These are phyloP conservation scores for Azolla pinnata DNA, from an alignment of 75 land plant genomes.

Conservation along the genomic window DNA sequence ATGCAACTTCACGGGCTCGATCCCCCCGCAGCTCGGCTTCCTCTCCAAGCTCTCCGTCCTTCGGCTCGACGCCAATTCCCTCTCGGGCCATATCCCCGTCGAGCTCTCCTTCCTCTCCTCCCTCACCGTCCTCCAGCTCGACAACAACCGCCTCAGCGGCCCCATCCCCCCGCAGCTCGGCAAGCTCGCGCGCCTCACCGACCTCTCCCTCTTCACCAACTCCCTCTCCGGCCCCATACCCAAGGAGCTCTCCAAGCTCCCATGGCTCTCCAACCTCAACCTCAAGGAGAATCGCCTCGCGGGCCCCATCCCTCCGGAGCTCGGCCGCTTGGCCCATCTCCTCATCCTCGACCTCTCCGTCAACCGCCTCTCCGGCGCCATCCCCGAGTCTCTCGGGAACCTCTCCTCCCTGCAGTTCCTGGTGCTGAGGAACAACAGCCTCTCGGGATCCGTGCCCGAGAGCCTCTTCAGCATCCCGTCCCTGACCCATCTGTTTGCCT, in stretches of 20 bases:
- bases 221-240: constrained; percentile 16
- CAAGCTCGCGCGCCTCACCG: background rate
- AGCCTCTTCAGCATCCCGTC: background rate
- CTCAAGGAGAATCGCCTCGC: constrained; percentile 40
- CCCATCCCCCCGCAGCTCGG: constrained; percentile 1
- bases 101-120: constrained; percentile 38
- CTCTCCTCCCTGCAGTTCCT: constrained; percentile 7
- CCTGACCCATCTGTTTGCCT: constrained; percentile 33
- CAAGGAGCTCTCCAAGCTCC: constrained; percentile 5
- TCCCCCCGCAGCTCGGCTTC: constrained; percentile 38
- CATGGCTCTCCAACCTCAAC: constrained; percentile 17
- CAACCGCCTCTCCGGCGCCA: constrained; percentile 43
- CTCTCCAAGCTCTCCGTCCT: constrained; percentile 37
- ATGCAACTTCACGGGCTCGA: constrained; percentile 43
- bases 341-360: constrained; percentile 28
- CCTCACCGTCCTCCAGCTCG: constrained; percentile 53
- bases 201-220: constrained; percentile 4
- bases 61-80: constrained; percentile 46
- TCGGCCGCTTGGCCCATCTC: constrained; percentile 33
- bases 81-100: constrained; percentile 47
- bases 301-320: constrained; percentile 44
- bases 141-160: constrained; percentile 50
- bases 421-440: constrained; percentile 18
- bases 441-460: constrained; percentile 27
- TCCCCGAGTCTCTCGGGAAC: constrained; percentile 36